A percentile compares a stretch with the other conserved stretches of the same genome.
Evolutionary conservation across 2,329 filamentous ascomycete species (phyloP).

Genomic region (Chaetomiaceae sp.): DNA sequence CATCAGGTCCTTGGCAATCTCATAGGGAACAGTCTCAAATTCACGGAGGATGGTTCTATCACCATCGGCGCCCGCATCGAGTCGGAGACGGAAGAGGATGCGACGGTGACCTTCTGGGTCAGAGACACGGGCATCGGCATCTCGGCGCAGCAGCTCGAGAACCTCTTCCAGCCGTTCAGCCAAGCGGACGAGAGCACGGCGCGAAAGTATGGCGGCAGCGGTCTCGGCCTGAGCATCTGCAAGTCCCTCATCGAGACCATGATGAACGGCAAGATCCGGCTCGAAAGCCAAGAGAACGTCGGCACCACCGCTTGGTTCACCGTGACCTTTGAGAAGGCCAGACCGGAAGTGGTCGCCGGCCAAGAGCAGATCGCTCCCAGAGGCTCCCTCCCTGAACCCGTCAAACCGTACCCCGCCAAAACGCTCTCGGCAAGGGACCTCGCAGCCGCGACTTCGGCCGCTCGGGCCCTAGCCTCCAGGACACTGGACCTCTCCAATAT

Average conservation of each 20-base stretch:
- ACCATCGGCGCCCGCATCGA: conserved; percentile 75
- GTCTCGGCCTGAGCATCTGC: conserved; percentile 87
- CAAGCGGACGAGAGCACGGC: conserved; percentile 90
- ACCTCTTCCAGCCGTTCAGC: conserved; percentile 87
- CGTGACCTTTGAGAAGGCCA: conserved; percentile 79
- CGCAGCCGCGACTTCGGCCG: neutral
- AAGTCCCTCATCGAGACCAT: conserved; percentile 91
- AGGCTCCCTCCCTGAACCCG: conserved; percentile 15
- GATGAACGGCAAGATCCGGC: conserved; percentile 78
- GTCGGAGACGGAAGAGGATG: conserved; percentile 62
- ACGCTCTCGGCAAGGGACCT: neutral
- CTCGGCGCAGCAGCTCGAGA: conserved; percentile 71
- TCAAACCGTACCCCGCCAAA: neutral
- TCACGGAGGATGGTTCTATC: conserved; percentile 80
- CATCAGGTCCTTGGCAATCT: conserved; percentile 74
- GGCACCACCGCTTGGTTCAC: conserved; percentile 75
- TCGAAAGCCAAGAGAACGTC: conserved; percentile 68
- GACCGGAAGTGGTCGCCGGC: conserved; percentile 53
- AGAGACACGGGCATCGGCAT: conserved; percentile 90
- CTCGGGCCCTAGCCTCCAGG: conserved; percentile 27
- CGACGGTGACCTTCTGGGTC: conserved; percentile 79
- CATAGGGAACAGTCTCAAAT: conserved; percentile 90
- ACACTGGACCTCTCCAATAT: conserved; percentile 63
- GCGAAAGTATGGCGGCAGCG: conserved; percentile 85
- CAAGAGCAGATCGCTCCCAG: conserved; percentile 41